Evolutionary conservation across 2,329 filamentous ascomycete species (phyloP).

Genomic region (Cladophialophora psammophila): DNA sequence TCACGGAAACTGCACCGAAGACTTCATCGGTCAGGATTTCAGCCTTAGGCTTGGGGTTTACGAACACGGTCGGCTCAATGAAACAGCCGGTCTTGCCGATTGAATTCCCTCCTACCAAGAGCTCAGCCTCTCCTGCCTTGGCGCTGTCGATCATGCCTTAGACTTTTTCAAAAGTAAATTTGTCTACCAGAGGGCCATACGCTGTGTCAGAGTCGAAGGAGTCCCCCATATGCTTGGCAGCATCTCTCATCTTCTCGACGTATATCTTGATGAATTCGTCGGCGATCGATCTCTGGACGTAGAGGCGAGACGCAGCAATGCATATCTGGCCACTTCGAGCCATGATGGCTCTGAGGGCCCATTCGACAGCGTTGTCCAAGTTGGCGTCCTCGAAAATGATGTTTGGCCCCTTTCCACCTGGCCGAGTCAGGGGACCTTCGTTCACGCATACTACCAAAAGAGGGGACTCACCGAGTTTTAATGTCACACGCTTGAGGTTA

Average conservation of each 20-base stretch:
- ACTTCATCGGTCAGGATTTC: slow-evolving; percentile 56
- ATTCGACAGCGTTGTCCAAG: slow-evolving; percentile 44
- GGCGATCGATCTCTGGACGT: slow-evolving; percentile 67
- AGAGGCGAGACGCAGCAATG: slow-evolving; percentile 59
- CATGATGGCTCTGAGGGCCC: slow-evolving; percentile 43
- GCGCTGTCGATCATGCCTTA: slow-evolving; percentile 51
- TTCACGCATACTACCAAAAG: background rate
- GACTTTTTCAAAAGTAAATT: slow-evolving; percentile 52
- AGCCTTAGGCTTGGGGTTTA: background rate
- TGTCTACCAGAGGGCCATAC: slow-evolving; percentile 54
- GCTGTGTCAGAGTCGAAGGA: slow-evolving; percentile 67
- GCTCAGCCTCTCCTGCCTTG: slow-evolving; percentile 47
- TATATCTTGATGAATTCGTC: slow-evolving; percentile 63
- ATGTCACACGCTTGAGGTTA: slow-evolving; percentile 64
- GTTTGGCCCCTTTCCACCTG: slow-evolving; percentile 42
- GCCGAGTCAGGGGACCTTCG: background rate
- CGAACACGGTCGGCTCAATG: slow-evolving; percentile 14
- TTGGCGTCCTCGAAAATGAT: slow-evolving; percentile 48
- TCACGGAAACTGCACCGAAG: slow-evolving; percentile 51
- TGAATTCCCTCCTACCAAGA: slow-evolving; percentile 47
- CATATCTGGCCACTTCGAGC: slow-evolving; percentile 47
- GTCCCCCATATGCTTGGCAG: slow-evolving; percentile 60
- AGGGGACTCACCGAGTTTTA: slow-evolving; percentile 58
- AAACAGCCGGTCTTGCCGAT: slow-evolving; percentile 42
- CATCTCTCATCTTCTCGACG: slow-evolving; percentile 44